Percentiles rank a stretch among this genome's conserved stretches.
Conservation (phyloP, 345 rosid genomes). For the Gossypium longicalyx region DNA sequence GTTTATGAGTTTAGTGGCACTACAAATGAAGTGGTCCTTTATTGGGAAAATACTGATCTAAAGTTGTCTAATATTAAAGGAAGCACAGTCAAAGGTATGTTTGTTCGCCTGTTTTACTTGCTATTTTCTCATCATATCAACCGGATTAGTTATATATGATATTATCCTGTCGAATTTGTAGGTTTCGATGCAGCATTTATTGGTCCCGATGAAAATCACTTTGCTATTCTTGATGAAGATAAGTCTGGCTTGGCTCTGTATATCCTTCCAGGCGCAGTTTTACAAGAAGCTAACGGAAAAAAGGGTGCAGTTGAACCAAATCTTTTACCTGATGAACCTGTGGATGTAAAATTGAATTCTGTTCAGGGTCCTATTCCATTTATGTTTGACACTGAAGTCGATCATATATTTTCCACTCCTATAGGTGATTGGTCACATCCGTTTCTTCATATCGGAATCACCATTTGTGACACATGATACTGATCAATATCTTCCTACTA, state of each 20-base stretch:
- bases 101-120: not conserved
- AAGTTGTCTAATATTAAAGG: slow-evolving; percentile 70
- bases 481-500: slow-evolving; percentile 31
- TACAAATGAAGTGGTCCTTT: slow-evolving; percentile 78
- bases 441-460: slow-evolving; percentile 17
- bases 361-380: slow-evolving; percentile 77
- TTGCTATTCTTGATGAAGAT: slow-evolving; percentile 92
- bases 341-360: slow-evolving; percentile 53
- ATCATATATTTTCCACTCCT: slow-evolving; percentile 89
- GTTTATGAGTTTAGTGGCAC: slow-evolving; percentile 83
- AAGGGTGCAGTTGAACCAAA: slow-evolving; percentile 44
- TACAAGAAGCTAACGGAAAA: slow-evolving; percentile 54
- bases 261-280: slow-evolving; percentile 62
- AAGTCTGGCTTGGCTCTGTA: slow-evolving; percentile 76
- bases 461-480: slow-evolving; percentile 17
- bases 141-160: slow-evolving; percentile 5
- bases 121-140: slow-evolving; percentile 8
- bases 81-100: slow-evolving; percentile 70
- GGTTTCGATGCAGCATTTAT: slow-evolving; percentile 94
- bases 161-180: slow-evolving; percentile 18
- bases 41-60: slow-evolving; percentile 78
- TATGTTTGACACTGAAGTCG: slow-evolving; percentile 88
- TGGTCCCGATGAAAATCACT: slow-evolving; percentile 79
- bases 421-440: slow-evolving; percentile 56
- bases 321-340: slow-evolving; percentile 35